Evolutionary conservation across 306 rosid species (phyloP).

Genomic region (Dryas alaskensis): DNA sequence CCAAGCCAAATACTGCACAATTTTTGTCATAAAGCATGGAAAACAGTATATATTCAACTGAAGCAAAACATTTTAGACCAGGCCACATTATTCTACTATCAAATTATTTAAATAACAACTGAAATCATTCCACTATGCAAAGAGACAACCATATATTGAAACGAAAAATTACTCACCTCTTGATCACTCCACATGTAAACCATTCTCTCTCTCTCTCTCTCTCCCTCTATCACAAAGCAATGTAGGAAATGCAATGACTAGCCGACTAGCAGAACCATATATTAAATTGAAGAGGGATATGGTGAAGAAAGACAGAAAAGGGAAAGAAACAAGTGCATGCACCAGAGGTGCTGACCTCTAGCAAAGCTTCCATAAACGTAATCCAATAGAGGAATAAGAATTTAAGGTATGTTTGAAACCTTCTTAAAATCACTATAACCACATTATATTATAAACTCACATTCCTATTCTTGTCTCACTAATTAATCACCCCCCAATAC

Average conservation of each 20-base stretch:
- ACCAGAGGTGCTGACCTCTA: conserved; percentile 7
- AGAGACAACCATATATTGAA: neutral
- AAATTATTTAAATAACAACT: neutral
- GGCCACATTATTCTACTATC: neutral
- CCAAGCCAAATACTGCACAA: no score
- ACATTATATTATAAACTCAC: neutral
- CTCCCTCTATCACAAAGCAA: neutral
- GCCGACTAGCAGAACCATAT: conserved; percentile 2
- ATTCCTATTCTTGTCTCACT: neutral
- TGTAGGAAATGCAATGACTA: neutral
- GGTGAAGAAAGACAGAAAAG: neutral
- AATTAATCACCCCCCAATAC: neutral
- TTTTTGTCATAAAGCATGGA: neutral
- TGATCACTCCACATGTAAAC: conserved; percentile 6
- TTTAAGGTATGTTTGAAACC: conserved; percentile 14
- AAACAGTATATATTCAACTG: no score
- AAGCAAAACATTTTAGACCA: neutral
- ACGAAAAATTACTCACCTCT: conserved; percentile 11
- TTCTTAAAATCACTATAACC: neutral
- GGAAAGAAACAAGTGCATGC: neutral
- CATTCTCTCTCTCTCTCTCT: neutral
- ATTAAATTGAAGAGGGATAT: conserved; percentile 11
- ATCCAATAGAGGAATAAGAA: conserved; percentile 2
- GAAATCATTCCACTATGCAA: neutral
- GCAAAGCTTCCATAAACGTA: conserved; percentile 2